phyloP scores from a whole-genome alignment of 768 basidiomycete species.

The Paxillus rubicundulus region DNA sequence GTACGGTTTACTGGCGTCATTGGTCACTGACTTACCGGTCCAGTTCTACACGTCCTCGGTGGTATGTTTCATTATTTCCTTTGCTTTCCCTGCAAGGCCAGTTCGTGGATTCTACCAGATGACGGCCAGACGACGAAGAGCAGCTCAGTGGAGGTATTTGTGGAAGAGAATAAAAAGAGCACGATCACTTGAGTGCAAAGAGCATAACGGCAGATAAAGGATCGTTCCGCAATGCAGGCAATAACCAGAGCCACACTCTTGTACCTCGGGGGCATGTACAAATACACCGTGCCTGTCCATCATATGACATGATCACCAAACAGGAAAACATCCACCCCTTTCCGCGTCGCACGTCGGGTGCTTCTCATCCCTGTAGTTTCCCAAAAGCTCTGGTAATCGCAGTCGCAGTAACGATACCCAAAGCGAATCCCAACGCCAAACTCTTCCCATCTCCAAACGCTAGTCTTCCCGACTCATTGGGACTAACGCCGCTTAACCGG shows the following conservation, averaged over 20 bases:
- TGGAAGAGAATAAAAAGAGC: background rate
- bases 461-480: background rate
- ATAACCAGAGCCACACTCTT: background rate
- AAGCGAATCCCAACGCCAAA: slow-evolving; percentile 19
- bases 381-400: slow-evolving; percentile 8
- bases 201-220: no score
- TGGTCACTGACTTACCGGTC: background rate
- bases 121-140: background rate
- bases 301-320: no score
- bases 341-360: background rate
- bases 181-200: background rate
- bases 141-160: background rate
- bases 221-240: background rate
- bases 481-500: background rate
- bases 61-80: slow-evolving; percentile 5
- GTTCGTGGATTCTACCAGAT: slow-evolving; percentile 2
- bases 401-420: slow-evolving; percentile 10
- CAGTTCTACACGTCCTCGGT: slow-evolving; percentile 8
- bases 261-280: no score
- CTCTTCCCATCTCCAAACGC: slow-evolving; percentile 6
- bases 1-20: background rate
- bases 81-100: slow-evolving; percentile 3
- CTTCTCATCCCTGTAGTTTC: slow-evolving; percentile 5
- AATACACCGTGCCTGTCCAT: no score
- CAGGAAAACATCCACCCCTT: background rate